Evolutionary conservation across 495 filamentous ascomycete species (phyloP).

Genomic region (Articulospora tetracladia): DNA sequence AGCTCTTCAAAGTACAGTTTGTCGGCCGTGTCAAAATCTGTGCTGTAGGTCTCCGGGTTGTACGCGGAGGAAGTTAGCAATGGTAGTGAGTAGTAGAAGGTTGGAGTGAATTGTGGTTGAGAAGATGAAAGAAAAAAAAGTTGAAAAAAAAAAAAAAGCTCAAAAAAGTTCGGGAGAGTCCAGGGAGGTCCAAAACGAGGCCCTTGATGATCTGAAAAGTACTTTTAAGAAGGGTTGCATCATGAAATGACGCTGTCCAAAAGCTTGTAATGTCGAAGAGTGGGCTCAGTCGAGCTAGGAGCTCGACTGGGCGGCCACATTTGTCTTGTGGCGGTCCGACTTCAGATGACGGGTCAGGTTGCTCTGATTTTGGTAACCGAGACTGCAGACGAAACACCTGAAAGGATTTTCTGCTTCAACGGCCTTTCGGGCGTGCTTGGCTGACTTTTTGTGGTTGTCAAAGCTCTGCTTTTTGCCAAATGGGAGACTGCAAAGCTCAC

Average conservation of each 20-base stretch:
- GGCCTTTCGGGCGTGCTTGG: background rate
- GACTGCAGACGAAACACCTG: no score
- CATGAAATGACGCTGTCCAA: no score
- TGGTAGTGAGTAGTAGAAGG: conserved; percentile 15
- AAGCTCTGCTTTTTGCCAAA: background rate
- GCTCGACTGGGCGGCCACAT: conserved; percentile 10
- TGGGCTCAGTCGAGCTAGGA: conserved; percentile 8
- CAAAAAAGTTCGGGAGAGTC: conserved; percentile 1
- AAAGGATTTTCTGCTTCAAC: no score
- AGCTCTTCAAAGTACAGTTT: conserved; percentile 96
- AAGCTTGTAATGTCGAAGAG: background rate
- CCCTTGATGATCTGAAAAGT: background rate
- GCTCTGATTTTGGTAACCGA: no score
- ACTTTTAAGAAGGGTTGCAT: no score
- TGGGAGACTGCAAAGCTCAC: background rate
- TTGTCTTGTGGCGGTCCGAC: no score
- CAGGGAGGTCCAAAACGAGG: background rate
- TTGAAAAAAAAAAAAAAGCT: conserved; percentile 4
- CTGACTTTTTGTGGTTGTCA: background rate
- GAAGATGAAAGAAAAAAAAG: no score
- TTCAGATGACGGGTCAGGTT: no score
- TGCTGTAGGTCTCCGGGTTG: conserved; percentile 75
- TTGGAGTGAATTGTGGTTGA: no score
- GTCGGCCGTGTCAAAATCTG: conserved; percentile 93
- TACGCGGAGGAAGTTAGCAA: conserved; percentile 10